phyloP scores from a whole-genome alignment of 73 alveolate species.

The Stentor roeselii region DNA sequence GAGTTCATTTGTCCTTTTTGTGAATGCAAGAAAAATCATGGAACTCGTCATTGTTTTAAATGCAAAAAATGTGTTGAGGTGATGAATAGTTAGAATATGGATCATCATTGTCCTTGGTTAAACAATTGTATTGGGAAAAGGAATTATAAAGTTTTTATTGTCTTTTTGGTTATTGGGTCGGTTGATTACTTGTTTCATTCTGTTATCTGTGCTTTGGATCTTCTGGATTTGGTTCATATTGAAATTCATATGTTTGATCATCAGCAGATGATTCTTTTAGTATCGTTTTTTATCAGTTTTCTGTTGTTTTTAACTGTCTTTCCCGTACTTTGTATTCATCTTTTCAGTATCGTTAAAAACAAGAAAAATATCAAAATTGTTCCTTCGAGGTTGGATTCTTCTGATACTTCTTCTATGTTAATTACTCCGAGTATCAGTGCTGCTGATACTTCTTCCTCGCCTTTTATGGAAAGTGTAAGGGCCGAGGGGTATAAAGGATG shows the following conservation, averaged over 20 bases:
- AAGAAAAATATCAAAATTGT: background rate
- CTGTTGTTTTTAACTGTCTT: background rate
- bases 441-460: too few species aligned
- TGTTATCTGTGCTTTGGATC: background rate
- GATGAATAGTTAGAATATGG: slow-evolving; percentile 57
- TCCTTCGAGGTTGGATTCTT: background rate
- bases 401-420: background rate
- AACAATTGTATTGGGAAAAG: slow-evolving; percentile 78
- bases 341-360: background rate
- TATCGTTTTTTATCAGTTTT: background rate
- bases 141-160: slow-evolving; percentile 64
- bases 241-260: background rate
- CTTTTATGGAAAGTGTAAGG: too few species aligned
- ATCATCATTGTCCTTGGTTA: slow-evolving; percentile 92
- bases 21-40: slow-evolving; percentile 57
- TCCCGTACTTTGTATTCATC: background rate
- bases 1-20: slow-evolving; percentile 61
- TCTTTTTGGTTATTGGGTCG: slow-evolving; percentile 13
- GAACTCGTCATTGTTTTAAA: slow-evolving; percentile 77
- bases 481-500: too few species aligned
- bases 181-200: background rate
- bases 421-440: background rate
- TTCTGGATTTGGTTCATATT: background rate
- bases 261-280: background rate
- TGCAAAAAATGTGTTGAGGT: slow-evolving; percentile 72